phyloP scores from a whole-genome alignment of 2,329 filamentous ascomycete genomes.

The Davidsoniella australis region DNA sequence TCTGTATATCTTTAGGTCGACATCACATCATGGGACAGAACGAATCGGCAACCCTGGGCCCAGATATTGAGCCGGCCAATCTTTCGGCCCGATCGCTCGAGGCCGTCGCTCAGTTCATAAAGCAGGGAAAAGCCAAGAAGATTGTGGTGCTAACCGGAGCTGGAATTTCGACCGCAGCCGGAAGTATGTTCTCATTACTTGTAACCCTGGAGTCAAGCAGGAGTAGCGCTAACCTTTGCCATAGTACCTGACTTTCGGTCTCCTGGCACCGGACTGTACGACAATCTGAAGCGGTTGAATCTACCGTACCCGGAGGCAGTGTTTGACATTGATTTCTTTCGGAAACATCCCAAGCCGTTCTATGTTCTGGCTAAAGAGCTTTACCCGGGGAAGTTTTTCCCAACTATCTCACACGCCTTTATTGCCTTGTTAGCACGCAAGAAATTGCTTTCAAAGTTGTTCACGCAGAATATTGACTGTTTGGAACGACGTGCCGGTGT shows the following conservation, averaged over 20 bases:
- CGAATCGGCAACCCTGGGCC: slow-evolving; percentile 43
- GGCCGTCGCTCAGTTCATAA: slow-evolving; percentile 67
- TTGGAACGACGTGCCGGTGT: slow-evolving; percentile 79
- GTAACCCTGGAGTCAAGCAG: background rate
- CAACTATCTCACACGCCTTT: slow-evolving; percentile 82
- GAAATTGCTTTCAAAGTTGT: slow-evolving; percentile 63
- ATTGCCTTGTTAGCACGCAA: slow-evolving; percentile 68
- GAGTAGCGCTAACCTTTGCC: slow-evolving; percentile 15
- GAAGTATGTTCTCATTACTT: slow-evolving; percentile 28
- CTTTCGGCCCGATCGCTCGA: slow-evolving; percentile 53
- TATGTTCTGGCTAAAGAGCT: slow-evolving; percentile 84
- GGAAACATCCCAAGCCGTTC: slow-evolving; percentile 69
- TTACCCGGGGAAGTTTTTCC: slow-evolving; percentile 75
- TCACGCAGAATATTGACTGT: slow-evolving; percentile 97
- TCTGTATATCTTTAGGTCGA: background rate
- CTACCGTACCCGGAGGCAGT: slow-evolving; percentile 83
- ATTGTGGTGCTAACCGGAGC: slow-evolving; percentile 87
- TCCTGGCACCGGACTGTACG: slow-evolving; percentile 82
- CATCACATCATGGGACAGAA: slow-evolving; percentile 61
- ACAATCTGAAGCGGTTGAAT: slow-evolving; percentile 72
- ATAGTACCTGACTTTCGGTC: slow-evolving; percentile 87
- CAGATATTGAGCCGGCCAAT: slow-evolving; percentile 46
- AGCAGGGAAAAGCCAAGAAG: slow-evolving; percentile 43
- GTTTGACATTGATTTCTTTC: slow-evolving; percentile 85
- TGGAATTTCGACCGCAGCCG: slow-evolving; percentile 63